A percentile compares a stretch with the other conserved stretches of the same genome.
These are phyloP conservation scores for Trypanosoma platydactyli DNA, from an alignment of 208 protist genomes.

Conservation along the genomic window DNA sequence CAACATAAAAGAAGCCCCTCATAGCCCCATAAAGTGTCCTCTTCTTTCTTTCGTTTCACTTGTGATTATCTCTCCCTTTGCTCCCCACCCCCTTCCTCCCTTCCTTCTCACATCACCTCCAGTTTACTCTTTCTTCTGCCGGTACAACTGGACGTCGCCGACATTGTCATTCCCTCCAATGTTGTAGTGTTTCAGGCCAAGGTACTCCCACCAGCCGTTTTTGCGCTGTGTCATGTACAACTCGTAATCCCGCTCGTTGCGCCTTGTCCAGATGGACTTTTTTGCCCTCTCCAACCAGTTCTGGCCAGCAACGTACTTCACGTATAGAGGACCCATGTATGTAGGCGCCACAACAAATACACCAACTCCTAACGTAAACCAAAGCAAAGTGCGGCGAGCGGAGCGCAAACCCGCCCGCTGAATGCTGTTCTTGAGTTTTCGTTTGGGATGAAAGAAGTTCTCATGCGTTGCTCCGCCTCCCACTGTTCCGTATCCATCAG, in stretches of 20 bases:
- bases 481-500: conserved; percentile 57
- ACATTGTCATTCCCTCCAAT: conserved; percentile 81
- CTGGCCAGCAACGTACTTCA: conserved; percentile 63
- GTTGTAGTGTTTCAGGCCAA: conserved; percentile 87
- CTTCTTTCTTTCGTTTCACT: background rate
- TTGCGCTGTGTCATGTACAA: conserved; percentile 89
- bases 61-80: background rate
- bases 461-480: conserved; percentile 49
- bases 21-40: background rate
- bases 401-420: conserved; percentile 78
- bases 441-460: conserved; percentile 78
- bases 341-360: conserved; percentile 56
- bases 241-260: conserved; percentile 84
- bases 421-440: conserved; percentile 56
- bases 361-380: conserved; percentile 43
- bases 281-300: conserved; percentile 77
- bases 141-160: conserved; percentile 77
- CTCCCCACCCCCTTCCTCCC: background rate
- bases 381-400: conserved; percentile 46
- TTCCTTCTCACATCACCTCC: no score
- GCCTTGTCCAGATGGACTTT: conserved; percentile 78
- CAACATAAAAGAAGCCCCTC: conserved; percentile 6
- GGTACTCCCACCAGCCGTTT: conserved; percentile 80
- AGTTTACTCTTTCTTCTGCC: conserved; percentile 22
- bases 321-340: conserved; percentile 72